These are phyloP conservation scores for Gaeumannomyces tritici DNA, from an alignment of 2,329 filamentous ascomycete species.

Conservation along the genomic window DNA sequence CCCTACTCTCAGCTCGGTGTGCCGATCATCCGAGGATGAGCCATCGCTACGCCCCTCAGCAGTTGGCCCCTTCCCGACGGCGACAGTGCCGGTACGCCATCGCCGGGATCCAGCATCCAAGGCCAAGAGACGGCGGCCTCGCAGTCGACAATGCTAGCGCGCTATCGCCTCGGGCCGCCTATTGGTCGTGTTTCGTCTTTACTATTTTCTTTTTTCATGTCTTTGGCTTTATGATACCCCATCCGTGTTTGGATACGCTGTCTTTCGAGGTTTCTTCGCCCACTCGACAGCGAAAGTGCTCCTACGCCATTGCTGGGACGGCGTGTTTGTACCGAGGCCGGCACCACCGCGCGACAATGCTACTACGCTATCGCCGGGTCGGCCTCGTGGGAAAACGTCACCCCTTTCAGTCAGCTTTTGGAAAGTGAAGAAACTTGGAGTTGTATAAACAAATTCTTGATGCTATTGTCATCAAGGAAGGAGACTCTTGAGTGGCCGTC, in stretches of 20 bases:
- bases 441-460: neutral
- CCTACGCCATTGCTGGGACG: conserved; percentile 46
- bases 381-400: conserved; percentile 32
- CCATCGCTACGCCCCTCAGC: conserved; percentile 1
- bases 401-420: conserved; percentile 1
- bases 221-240: conserved; percentile 41
- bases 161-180: conserved; percentile 21
- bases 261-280: conserved; percentile 17
- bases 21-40: neutral
- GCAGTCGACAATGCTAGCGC: conserved; percentile 27
- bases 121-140: conserved; percentile 9
- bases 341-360: conserved; percentile 38
- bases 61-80: conserved; percentile 14
- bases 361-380: conserved; percentile 39
- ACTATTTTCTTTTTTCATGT: conserved; percentile 7
- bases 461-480: neutral
- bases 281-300: conserved; percentile 45
- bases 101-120: conserved; percentile 18
- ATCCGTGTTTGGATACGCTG: conserved; percentile 44
- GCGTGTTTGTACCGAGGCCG: conserved; percentile 37
- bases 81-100: conserved; percentile 29
- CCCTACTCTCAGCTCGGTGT: neutral
- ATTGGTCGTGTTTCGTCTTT: conserved; percentile 12
- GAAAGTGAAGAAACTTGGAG: neutral
- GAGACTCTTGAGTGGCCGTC: neutral